These are phyloP conservation scores for Aspergillus fijiensis DNA, from an alignment of 2,329 filamentous ascomycete species.

Conservation along the genomic window DNA sequence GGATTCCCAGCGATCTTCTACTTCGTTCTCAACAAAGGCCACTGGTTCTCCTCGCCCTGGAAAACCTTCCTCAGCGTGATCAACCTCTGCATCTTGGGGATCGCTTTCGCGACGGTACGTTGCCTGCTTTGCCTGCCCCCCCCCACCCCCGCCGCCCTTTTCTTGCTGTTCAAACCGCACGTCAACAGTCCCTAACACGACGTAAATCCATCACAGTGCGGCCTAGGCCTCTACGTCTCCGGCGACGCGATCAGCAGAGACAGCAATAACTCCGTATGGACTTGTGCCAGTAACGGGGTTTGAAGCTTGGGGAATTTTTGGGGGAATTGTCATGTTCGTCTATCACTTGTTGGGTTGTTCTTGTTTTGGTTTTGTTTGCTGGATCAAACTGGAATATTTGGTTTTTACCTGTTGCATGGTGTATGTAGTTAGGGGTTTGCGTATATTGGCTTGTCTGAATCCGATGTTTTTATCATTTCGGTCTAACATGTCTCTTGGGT, in stretches of 20 bases:
- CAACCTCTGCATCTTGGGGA: conserved; percentile 43
- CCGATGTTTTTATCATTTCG: no score
- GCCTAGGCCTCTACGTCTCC: conserved; percentile 44
- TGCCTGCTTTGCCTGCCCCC: neutral
- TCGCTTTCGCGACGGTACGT: conserved; percentile 32
- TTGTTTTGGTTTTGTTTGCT: neutral
- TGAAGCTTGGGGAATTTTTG: neutral
- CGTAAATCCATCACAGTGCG: conserved; percentile 28
- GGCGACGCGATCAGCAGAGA: conserved; percentile 39
- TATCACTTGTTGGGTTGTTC: neutral
- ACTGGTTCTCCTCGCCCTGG: conserved; percentile 37
- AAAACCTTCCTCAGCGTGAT: conserved; percentile 47
- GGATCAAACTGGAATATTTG: no score
- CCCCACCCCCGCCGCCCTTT: neutral
- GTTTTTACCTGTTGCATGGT: no score
- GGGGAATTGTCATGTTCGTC: no score
- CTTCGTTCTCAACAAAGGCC: conserved; percentile 49
- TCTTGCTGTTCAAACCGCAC: no score
- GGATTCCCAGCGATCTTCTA: conserved; percentile 49
- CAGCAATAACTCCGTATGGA: conserved; percentile 36
- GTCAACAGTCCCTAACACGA: neutral
- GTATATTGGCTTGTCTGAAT: no score
- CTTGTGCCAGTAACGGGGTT: conserved; percentile 37
- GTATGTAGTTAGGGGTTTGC: no score
- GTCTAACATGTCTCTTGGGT: no score